Base-by-base conservation (phyloP, 495 filamentous ascomycete genomes). In the Hyaloscypha hepaticicola region DNA sequence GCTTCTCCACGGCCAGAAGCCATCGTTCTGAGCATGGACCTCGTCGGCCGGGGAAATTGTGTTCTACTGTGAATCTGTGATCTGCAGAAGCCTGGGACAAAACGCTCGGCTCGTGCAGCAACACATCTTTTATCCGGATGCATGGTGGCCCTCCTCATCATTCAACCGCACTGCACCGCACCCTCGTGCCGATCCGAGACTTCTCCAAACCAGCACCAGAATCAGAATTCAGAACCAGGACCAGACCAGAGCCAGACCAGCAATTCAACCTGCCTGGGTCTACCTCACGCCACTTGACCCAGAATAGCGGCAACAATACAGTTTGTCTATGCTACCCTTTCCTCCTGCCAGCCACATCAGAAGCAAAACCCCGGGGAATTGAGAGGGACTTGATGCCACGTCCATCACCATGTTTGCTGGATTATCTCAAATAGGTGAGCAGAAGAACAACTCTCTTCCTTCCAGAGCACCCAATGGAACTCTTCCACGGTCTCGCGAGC, bases 351-450 rank as follows among this genome's bases (percentile, higher is more conserved):
- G 21, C 55, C 29, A 28, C 14, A 28, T 58, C 24, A 34, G 55
- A 58, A 22, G 28, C 22, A 21, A 21, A 3, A 27, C 12, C n/a
- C 22, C 52, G 55, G 50, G 25, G 50, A 53, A 21, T 25, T 53
- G 24, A 53, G 58, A 16, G 24, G 33, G n/a, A 21, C 21, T 31
- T 33, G 58, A 33, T 12, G 60, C 9, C 24, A 48, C 21, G 22
- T 19, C 16, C 22, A 34, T 41, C 49, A 55, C 29, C 53, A 58
- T 65, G 55, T 60, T 65, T 51, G 26, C 55, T 27, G 62, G 56
- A 27, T 19, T 58, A 9, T 51, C 55, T 22, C 62, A 65, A 21
- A 65, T 65, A 52, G 62, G 62, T 60, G 55, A 58, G 55, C 41
- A 48, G 25, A 26, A 14, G 16, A 19, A 34, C 38, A 16, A 16